Evolutionary conservation across 768 basidiomycete species (phyloP), one percentile per base, ranked within the genome.

Genomic region (Stropharia rugosoannulata): DNA sequence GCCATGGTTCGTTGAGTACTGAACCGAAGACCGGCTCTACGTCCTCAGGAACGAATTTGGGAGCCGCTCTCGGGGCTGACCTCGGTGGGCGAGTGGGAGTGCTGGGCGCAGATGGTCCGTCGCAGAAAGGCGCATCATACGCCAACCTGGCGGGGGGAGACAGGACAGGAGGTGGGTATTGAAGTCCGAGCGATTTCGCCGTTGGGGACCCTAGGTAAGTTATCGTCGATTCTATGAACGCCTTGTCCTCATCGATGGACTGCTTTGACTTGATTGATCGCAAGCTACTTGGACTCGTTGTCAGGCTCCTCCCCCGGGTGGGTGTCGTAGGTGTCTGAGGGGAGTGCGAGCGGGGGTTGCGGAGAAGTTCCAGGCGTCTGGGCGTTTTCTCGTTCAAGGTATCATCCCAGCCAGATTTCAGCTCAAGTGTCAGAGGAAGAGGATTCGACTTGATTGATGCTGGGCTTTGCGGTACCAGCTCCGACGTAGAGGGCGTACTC

Each of bases 371-470:
- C 54, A 65, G 67, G 29, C 62, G 54, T 39, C 54, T 71, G 12
- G 70, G 52, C 6, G 63, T 58, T 64, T 71, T 75, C 46, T 65
- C 57, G 48, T 74, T 72, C 32, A 77, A 65, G 68, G 75, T 75
- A 48, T 79, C 79, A 54, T 80, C 79, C 80, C 80, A 82, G 10
- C 78, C 80, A 2, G 80, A 82, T 60, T 67, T 78, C 43, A 80
- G 69, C 22, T 75, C 73, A 37, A 73, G 57, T 0, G 66, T 65
- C 11, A 68, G 62, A 9, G 74, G 67, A 11, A 59, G 63, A 18
- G 61, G 47, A 13, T 58, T 56, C 16, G 68, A 62, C 32, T 62
- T 63, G 32, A 59, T 58, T 42, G 59, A 56, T 6, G 64, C 63
- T 36, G 62, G 59, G 32, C 63, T 64, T 51, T 51, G 62, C 37